These are phyloP conservation scores for Pythium utonaiense DNA, from an alignment of 352 stramenopile genomes.

Conservation along the genomic window DNA sequence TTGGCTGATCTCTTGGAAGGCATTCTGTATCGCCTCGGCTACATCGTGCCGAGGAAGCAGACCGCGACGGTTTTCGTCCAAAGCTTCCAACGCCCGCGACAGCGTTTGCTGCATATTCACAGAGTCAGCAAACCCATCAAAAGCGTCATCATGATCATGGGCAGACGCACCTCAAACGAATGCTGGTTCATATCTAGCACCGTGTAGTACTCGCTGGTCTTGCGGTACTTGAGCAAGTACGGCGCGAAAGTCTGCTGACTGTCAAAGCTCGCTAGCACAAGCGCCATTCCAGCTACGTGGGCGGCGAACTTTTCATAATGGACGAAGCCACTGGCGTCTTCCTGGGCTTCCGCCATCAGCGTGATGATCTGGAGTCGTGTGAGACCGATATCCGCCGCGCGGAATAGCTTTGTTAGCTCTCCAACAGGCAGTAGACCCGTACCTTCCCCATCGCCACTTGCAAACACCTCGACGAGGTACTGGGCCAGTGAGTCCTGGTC, in stretches of 20 bases:
- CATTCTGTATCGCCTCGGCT: conserved; percentile 47
- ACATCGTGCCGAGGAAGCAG: conserved; percentile 57
- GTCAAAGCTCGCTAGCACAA: conserved; percentile 64
- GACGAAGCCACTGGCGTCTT: conserved; percentile 74
- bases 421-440: conserved; percentile 58
- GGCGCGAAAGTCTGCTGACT: conserved; percentile 53
- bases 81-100: conserved; percentile 50
- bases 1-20: conserved; percentile 58
- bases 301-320: conserved; percentile 70
- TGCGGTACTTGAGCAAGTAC: conserved; percentile 63
- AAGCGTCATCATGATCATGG: too few species aligned
- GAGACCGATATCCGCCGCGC: conserved; percentile 62
- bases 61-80: conserved; percentile 58
- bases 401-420: conserved; percentile 57
- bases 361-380: conserved; percentile 73
- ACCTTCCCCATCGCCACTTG: conserved; percentile 56
- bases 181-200: conserved; percentile 79
- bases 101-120: conserved; percentile 40
- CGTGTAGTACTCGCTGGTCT: conserved; percentile 74
- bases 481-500: conserved; percentile 65
- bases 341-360: conserved; percentile 62
- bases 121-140: too few species aligned
- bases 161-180: conserved; percentile 52
- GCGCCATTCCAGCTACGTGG: conserved; percentile 64
- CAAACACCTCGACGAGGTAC: conserved; percentile 73